These are phyloP conservation scores for Areca catechu DNA, from an alignment of 176 grass and related monocot genomes.

Conservation along the genomic window DNA sequence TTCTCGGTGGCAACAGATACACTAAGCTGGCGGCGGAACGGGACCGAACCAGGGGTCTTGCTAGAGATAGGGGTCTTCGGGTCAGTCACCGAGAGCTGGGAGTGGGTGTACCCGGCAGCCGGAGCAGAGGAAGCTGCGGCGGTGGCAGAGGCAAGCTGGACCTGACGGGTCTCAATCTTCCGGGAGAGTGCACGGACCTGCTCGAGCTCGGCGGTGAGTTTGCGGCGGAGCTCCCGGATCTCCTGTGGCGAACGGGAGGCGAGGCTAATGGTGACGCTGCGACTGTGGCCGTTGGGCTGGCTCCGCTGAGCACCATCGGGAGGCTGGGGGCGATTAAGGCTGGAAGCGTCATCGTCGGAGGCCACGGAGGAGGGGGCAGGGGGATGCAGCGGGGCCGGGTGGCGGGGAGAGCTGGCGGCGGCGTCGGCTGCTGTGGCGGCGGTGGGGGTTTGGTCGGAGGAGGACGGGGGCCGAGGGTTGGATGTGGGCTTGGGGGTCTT, in stretches of 20 bases:
- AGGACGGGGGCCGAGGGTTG: constrained; percentile 13
- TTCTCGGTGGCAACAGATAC: constrained; percentile 31
- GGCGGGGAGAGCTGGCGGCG: constrained; percentile 6
- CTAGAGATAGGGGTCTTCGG: constrained; percentile 11
- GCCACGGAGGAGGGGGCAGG: not conserved
- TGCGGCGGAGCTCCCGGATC: constrained; percentile 48
- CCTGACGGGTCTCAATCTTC: constrained; percentile 26
- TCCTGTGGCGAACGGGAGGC: constrained; percentile 36
- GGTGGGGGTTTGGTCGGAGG: constrained; percentile 11
- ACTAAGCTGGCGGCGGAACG: constrained; percentile 30
- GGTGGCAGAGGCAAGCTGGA: constrained; percentile 23
- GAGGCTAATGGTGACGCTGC: constrained; percentile 25
- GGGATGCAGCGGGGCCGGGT: not conserved
- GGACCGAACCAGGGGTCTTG: constrained; percentile 6
- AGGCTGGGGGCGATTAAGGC: constrained; percentile 18
- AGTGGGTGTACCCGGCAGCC: constrained; percentile 28
- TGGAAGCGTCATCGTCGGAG: constrained; percentile 27
- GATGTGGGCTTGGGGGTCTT: constrained; percentile 48
- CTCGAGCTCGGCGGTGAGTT: constrained; percentile 52
- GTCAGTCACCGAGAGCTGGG: constrained; percentile 41
- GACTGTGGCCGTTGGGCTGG: constrained; percentile 35
- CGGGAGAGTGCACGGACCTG: constrained; percentile 62
- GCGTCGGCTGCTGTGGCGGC: constrained; percentile 11
- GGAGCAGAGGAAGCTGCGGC: constrained; percentile 9
- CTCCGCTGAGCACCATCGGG: constrained; percentile 2